Evolutionary conservation across 148 eudicot genomes (phyloP).

Genomic region (Fagopyrum esculentum): DNA sequence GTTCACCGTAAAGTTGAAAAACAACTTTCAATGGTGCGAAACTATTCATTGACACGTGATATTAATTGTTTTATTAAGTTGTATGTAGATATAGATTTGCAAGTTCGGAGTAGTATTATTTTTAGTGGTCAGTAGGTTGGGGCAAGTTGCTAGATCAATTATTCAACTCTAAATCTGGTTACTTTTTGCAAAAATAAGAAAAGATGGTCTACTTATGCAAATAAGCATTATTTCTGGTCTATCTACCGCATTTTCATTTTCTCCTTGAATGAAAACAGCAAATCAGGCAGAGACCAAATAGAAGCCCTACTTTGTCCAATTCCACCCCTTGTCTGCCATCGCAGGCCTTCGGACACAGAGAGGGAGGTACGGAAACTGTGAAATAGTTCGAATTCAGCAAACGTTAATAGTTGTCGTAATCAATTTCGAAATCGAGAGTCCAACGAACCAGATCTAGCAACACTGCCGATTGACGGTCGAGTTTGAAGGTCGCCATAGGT

Average conservation of each 20-base stretch:
- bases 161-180: not conserved
- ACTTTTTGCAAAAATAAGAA: not conserved
- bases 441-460: slow-evolving; percentile 7
- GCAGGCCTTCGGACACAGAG: not conserved
- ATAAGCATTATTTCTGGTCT: not conserved
- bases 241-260: not conserved
- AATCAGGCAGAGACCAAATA: not conserved
- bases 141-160: no score
- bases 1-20: no score
- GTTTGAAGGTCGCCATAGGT: not conserved
- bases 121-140: no score
- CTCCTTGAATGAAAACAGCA: not conserved
- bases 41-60: no score
- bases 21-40: no score
- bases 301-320: slow-evolving; percentile 1
- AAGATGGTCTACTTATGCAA: not conserved
- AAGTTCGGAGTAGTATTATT: no score
- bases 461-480: not conserved
- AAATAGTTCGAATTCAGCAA: not conserved
- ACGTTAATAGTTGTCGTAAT: not conserved
- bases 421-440: not conserved
- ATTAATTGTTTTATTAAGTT: no score
- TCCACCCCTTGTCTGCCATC: not conserved
- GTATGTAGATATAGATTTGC: no score
- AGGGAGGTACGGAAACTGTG: not conserved